Percentiles rank a stretch among this genome's conserved stretches.
phyloP scores from a whole-genome alignment of 1,139 yeast species.

The Saccharomyces hybrid region DNA sequence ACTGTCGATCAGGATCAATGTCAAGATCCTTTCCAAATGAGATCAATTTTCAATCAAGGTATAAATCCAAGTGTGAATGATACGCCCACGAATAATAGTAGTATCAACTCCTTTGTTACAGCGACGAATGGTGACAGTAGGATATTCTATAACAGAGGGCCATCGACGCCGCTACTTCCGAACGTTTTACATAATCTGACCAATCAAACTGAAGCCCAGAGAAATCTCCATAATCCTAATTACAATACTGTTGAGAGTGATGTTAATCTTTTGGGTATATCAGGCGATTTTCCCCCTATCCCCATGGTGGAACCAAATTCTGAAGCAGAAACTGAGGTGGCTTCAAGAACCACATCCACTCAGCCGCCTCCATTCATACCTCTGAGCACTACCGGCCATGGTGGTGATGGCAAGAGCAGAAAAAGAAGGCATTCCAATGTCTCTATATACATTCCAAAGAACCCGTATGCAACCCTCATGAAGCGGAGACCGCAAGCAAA shows the following conservation, averaged over 20 bases:
- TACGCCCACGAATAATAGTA: not conserved
- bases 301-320: not conserved
- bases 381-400: not conserved
- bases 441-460: slow-evolving; percentile 4
- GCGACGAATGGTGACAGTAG: not conserved
- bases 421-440: slow-evolving; percentile 1
- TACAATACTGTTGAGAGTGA: not conserved
- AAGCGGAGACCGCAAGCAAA: slow-evolving; percentile 4
- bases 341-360: not conserved
- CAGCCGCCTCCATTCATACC: not conserved
- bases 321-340: not conserved
- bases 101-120: not conserved
- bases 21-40: not conserved
- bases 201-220: not conserved
- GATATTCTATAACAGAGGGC: not conserved
- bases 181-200: not conserved
- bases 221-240: not conserved
- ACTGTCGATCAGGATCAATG: not conserved
- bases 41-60: not conserved
- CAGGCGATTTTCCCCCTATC: not conserved
- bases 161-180: not conserved
- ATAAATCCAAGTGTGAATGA: not conserved
- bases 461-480: slow-evolving; percentile 3
- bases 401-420: not conserved
- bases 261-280: not conserved